Evolutionary conservation across 768 basidiomycete genomes (phyloP), one percentile per base, ranked within the genome.

Genomic region (Boletus subcaerulescens): DNA sequence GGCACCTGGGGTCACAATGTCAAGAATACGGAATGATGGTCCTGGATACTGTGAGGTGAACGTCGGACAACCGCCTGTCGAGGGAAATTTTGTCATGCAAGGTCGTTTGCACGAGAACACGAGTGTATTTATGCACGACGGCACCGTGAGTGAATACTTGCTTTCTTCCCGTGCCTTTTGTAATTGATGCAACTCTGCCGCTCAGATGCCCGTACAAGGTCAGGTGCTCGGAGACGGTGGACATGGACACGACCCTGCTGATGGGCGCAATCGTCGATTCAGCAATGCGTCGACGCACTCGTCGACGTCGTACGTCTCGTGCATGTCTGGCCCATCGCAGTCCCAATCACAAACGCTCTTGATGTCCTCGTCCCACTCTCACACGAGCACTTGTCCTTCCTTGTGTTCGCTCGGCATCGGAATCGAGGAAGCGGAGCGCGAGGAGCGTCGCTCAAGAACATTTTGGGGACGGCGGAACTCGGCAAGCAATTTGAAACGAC

Each of bases 381-480:
- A 65, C 11, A 40, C 53, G 14, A 60, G 53, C 9, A 56, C 62
- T 2, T 57, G 35, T n/a, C 57, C 58, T 36, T 66, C 65, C 3
- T 29, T 66, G 38, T 31, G 17, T n/a, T 63, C 60, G 2, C 55
- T 66, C 2, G 65, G 66, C 1, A 54, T 66, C 14, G 65, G 64
- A 10, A 56, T 68, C 5, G 65, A 65, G 35, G 66, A 60, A 18
- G 47, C 47, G 8, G 65, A 66, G 36, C 63, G 66, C 17, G 63
- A 65, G 41, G 53, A 46, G 11, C 56, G 53, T 26, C 63, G 61
- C 29, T 60, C 60, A 14, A 66, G 51, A 20, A 44, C 56, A 5
- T 60, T 65, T 50, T 66, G 63, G 60, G 40, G 48, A 7, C 58
- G 58, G 18, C 57, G 50, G 20, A 48, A 46, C 33, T 60, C 58